These are phyloP conservation scores for Calycina marina DNA, from an alignment of 2,329 filamentous ascomycete genomes.

Conservation along the genomic window DNA sequence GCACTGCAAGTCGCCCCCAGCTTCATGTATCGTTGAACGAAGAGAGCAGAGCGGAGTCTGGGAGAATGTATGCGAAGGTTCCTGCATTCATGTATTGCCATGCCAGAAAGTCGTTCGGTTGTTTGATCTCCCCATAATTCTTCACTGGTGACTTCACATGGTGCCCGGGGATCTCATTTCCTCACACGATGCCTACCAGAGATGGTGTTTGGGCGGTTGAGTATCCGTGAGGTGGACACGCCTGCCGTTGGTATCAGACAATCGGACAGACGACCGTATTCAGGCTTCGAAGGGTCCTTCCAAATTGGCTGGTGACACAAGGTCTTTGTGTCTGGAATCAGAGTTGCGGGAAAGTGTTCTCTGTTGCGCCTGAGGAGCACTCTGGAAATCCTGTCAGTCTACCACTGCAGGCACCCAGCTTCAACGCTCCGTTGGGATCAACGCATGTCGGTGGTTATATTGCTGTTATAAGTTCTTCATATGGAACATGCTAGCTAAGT, in stretches of 20 bases:
- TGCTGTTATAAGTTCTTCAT: no score
- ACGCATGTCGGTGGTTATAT: no score
- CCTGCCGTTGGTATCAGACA: conserved; percentile 13
- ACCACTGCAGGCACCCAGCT: no score
- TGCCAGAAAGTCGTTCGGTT: conserved; percentile 25
- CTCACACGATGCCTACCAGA: conserved; percentile 18
- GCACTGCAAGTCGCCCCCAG: conserved; percentile 12
- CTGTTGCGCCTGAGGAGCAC: no score
- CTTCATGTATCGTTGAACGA: conserved; percentile 8
- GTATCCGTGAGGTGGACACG: conserved; percentile 13
- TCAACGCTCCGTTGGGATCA: no score
- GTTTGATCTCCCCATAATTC: not conserved
- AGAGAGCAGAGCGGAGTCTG: conserved; percentile 8
- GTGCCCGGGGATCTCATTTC: conserved; percentile 5
- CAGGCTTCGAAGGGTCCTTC: not conserved
- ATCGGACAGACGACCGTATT: conserved; percentile 10
- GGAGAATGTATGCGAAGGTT: conserved; percentile 30
- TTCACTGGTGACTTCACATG: conserved; percentile 3
- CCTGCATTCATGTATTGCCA: conserved; percentile 40
- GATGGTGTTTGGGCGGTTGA: conserved; percentile 21
- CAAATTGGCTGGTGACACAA: not conserved
- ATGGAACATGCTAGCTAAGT: no score
- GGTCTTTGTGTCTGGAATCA: not conserved
- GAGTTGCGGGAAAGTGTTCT: not conserved
- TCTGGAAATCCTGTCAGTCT: no score